Evolutionary conservation across 2,329 filamentous ascomycete genomes (phyloP).

Genomic region (Diaporthe citrichinensis): DNA sequence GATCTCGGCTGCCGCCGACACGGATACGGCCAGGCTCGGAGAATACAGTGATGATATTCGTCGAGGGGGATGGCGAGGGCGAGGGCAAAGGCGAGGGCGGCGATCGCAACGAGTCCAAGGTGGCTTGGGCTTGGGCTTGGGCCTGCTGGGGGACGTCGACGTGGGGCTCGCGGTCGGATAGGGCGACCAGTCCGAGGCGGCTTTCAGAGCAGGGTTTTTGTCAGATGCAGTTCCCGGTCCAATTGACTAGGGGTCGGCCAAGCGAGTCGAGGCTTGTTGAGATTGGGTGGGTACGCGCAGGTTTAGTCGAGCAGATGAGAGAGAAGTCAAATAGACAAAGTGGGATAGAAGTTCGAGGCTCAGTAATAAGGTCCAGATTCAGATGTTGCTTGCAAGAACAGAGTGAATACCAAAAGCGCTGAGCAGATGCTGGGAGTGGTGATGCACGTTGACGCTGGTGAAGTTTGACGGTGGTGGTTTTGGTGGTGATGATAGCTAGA

Average conservation of each 20-base stretch:
- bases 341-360: background rate
- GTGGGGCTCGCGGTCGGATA: conserved; percentile 18
- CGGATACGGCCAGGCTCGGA: conserved; percentile 6
- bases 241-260: conserved; percentile 9
- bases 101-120: conserved; percentile 28
- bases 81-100: conserved; percentile 15
- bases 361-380: background rate
- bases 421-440: background rate
- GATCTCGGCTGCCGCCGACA: background rate
- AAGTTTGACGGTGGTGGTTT: background rate
- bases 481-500: background rate
- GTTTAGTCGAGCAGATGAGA: background rate
- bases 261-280: background rate
- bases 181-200: conserved; percentile 11
- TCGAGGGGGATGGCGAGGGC: background rate
- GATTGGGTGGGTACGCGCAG: background rate
- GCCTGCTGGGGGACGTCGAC: conserved; percentile 1
- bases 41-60: conserved; percentile 27
- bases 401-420: background rate
- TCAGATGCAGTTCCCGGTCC: conserved; percentile 8
- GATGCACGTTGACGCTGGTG: background rate
- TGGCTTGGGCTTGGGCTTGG: conserved; percentile 22
- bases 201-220: conserved; percentile 16
- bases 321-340: background rate
- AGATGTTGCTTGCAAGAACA: background rate